These are phyloP conservation scores for Asterochloris erici DNA, from an alignment of 139 green algal genomes.

Conservation along the genomic window DNA sequence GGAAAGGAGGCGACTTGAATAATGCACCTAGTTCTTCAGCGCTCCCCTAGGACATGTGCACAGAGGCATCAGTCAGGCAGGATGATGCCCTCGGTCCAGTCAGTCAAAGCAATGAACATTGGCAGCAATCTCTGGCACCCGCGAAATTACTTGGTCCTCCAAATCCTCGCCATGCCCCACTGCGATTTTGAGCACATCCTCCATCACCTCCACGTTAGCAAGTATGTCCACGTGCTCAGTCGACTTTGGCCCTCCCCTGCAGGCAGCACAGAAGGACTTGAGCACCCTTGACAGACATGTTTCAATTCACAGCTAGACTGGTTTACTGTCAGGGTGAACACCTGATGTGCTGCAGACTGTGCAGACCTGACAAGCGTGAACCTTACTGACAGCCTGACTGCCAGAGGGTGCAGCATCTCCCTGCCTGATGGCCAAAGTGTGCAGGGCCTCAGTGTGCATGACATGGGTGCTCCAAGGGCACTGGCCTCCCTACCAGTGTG, in stretches of 20 bases:
- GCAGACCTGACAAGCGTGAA: not conserved
- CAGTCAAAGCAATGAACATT: conserved; percentile 3
- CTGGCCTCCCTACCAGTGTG: no score
- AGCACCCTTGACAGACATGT: not conserved
- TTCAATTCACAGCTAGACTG: not conserved
- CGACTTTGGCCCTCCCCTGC: conserved; percentile 45
- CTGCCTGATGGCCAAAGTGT: no score
- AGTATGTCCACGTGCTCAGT: conserved; percentile 68
- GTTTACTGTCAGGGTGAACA: not conserved
- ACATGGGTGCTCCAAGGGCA: no score
- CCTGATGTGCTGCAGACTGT: not conserved
- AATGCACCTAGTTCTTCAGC: no score
- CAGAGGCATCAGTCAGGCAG: no score
- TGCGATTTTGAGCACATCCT: conserved; percentile 55
- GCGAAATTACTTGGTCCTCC: not conserved
- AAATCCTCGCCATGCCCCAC: conserved; percentile 26
- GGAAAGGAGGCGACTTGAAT: no score
- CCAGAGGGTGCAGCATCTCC: no score
- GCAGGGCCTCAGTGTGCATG: no score
- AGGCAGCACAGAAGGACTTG: conserved; percentile 4
- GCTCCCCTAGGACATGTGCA: no score
- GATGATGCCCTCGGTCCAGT: no score
- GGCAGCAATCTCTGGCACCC: conserved; percentile 1
- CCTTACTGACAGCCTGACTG: not conserved
- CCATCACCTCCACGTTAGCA: conserved; percentile 55